Conservation (phyloP, 768 basidiomycete species). For the Auriculariales sp. region DNA sequence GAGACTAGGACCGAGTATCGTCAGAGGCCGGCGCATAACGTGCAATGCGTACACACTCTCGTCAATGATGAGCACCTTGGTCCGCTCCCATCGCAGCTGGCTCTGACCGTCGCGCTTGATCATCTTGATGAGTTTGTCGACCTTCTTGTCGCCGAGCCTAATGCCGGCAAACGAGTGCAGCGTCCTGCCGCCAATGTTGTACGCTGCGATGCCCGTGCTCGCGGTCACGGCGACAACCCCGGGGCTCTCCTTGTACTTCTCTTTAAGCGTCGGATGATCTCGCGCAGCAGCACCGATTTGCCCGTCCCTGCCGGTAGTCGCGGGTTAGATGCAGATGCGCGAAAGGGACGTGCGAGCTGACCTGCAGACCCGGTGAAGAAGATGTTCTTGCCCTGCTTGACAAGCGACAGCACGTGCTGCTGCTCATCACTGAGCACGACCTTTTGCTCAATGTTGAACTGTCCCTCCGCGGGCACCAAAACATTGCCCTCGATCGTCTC, state of each 20-base stretch:
- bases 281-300: constrained; percentile 67
- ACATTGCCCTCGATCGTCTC: too few relatives aligned
- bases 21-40: background rate
- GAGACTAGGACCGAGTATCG: constrained; percentile 40
- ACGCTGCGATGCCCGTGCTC: constrained; percentile 63
- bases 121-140: constrained; percentile 38
- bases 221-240: constrained; percentile 58
- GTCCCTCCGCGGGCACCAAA: too few relatives aligned
- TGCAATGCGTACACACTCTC: constrained; percentile 40
- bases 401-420: constrained; percentile 33
- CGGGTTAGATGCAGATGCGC: background rate
- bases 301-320: constrained; percentile 43
- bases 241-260: constrained; percentile 16
- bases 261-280: constrained; percentile 44
- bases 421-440: constrained; percentile 45
- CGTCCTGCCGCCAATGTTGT: constrained; percentile 72
- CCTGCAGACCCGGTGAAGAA: constrained; percentile 89
- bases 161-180: constrained; percentile 77
- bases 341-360: constrained; percentile 13
- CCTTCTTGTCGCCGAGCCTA: constrained; percentile 49
- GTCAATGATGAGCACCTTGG: constrained; percentile 63
- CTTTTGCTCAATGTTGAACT: too few relatives aligned
- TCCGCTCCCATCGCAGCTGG: constrained; percentile 44
- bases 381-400: constrained; percentile 46
- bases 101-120: constrained; percentile 38